Base-by-base conservation (phyloP, 228 moss, liverwort and hornwort genomes). In the Sphagnum fallax region DNA sequence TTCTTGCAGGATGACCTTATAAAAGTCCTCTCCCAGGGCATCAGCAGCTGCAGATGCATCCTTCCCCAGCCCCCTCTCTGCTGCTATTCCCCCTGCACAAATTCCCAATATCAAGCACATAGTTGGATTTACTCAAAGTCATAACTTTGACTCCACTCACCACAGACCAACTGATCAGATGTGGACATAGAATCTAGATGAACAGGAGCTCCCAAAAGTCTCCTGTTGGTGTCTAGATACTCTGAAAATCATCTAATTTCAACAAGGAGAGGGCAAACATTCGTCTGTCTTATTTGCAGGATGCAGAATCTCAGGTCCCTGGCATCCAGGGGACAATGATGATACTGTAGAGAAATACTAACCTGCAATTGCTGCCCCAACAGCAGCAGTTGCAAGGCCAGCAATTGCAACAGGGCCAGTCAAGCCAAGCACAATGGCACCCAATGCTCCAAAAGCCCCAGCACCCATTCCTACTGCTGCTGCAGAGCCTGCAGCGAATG, bases 361-460 rank as follows among this genome's bases (percentile, higher is more conserved):
- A 94, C 95, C 89, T 64, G 95, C 95, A 72, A 95, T 81, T 15
- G 92, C 89, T 49, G 91, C 90, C 68, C 92, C 95, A 51, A 91
- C 81, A 61, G 91, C 92, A 14, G 91, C 89, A 48, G 91, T 85
- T 32, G 91, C 86, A 6, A 95, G 75, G 47, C 91, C 86, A 69
- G 92, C 92, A 5, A 91, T 73, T 48, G 92, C 92, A 73, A 77
- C 63, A 10, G 95, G 95, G 5, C 81, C 88, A 10, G 95, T 95
- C 74, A 95, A 76, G 47, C 95, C 95, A 75, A 92, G 53, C 32
- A 86, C 92, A 52, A 87, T 71, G 10, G 95, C 95, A 50, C 95
- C 95, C 58, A 95, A 62, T 50, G 95, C 95, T 58, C 95, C 95
- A 49, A 79, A 63, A 57, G 92, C 89, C 32, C 95, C 95, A 51